Base-by-base conservation (phyloP, 345 rosid species). In the Excoecaria cochinchinensis region DNA sequence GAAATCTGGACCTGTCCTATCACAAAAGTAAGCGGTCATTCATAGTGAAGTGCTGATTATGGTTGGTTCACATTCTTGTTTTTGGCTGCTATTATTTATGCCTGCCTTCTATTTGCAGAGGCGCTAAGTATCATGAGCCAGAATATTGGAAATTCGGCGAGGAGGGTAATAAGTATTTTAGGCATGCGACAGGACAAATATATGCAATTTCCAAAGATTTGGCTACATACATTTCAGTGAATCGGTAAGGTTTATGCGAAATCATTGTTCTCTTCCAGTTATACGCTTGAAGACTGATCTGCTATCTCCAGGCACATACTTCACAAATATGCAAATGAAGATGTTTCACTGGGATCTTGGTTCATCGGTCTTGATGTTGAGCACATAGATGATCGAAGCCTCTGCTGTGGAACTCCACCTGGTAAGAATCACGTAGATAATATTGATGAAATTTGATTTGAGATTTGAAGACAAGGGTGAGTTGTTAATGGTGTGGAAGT, bases 141-240 rank as follows among this genome's bases (percentile, higher is more conserved):
- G 98, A 95, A 81, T 87, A 88, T 80, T 93, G 99, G 97, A 93
- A 95, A 77, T 95, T 95, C 69, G 99, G 99, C 17, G 99, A 95
- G 88, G 93, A 89, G 56, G 98, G 97, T 16, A 95, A 89, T 73
- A 93, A 90, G 81, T 95, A 93, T 79, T 95, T 93, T 70, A 88
- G 99, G 76, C 99, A 95, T 67, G 99, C 99, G 47, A 89, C 93
- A 2, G 99, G 99, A 59, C 99, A 93, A 80, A 84, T 93, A 79
- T 95, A 95, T 74, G 97, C 93, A 53, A 85, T 95, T 77, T 95
- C 99, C 44, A 93, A 91, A 81, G 97, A 95, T 80, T 84, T 95
- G 77, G 98, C 98, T 25, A 90, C 99, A 25, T 95, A 91, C 53
- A 89, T 95, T 46, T 91, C 96, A 50, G 85, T 89, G 21, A 95